These are phyloP conservation scores for Monilinia aucupariae DNA, from an alignment of 2,329 filamentous ascomycete genomes.

Conservation along the genomic window DNA sequence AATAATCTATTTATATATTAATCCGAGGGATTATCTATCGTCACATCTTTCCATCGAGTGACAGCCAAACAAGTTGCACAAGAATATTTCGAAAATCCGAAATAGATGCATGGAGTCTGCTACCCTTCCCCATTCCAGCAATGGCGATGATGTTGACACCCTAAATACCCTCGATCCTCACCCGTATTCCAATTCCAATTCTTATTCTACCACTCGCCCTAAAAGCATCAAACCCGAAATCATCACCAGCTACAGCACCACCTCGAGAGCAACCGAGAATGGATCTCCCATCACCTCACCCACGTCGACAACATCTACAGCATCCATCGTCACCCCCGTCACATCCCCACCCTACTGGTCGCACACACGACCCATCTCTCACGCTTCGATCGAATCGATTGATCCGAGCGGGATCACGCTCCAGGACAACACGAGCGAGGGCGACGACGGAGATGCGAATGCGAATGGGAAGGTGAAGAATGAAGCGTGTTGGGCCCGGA, in stretches of 20 bases:
- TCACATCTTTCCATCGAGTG: not conserved
- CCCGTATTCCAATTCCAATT: too few species aligned
- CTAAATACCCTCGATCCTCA: not conserved
- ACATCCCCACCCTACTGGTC: slow-evolving; percentile 41
- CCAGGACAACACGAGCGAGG: slow-evolving; percentile 47
- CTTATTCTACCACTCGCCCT: not conserved
- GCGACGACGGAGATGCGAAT: slow-evolving; percentile 35
- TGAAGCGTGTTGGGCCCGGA: slow-evolving; percentile 59
- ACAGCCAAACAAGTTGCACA: slow-evolving; percentile 10
- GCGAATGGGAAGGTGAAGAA: slow-evolving; percentile 35
- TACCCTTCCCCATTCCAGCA: slow-evolving; percentile 19
- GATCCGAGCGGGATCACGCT: slow-evolving; percentile 52
- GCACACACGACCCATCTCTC: slow-evolving; percentile 37
- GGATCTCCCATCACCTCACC: slow-evolving; percentile 17
- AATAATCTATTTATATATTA: not conserved
- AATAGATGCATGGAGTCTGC: slow-evolving; percentile 32
- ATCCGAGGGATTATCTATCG: not conserved
- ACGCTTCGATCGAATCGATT: slow-evolving; percentile 44
- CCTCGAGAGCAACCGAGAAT: not conserved
- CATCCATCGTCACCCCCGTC: too few species aligned
- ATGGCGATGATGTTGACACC: slow-evolving; percentile 19
- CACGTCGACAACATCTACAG: slow-evolving; percentile 7
- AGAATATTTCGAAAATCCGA: slow-evolving; percentile 18
- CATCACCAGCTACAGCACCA: too few species aligned
- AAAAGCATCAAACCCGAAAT: not conserved